phyloP scores from a whole-genome alignment of 805 yeast species.

The Schizosaccharomyces lindneri region DNA sequence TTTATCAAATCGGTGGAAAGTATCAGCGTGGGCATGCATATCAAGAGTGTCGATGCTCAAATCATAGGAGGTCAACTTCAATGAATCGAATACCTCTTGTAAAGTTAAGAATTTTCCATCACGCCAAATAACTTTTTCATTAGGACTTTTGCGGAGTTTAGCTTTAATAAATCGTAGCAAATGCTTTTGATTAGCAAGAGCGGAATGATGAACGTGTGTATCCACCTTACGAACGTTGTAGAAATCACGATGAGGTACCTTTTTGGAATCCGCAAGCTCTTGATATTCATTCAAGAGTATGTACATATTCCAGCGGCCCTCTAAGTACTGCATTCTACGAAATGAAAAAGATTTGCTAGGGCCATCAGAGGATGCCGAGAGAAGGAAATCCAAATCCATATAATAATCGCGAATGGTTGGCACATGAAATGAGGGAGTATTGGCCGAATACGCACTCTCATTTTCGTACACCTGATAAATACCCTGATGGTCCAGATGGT shows the following conservation, averaged over 20 bases:
- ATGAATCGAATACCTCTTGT: constrained; percentile 72
- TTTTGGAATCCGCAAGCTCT: constrained; percentile 66
- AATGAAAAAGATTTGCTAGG: constrained; percentile 93
- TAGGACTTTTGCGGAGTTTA: constrained; percentile 63
- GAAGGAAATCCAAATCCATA: constrained; percentile 50
- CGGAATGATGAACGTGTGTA: constrained; percentile 96
- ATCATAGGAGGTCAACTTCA: constrained; percentile 81
- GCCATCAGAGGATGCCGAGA: constrained; percentile 68
- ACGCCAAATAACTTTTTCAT: constrained; percentile 70
- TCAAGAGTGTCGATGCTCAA: constrained; percentile 87
- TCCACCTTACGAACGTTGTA: constrained; percentile 92
- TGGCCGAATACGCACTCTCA: constrained; percentile 6
- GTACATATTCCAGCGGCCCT: constrained; percentile 90
- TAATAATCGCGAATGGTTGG: constrained; percentile 78
- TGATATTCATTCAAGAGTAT: constrained; percentile 71
- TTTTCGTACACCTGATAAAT: constrained; percentile 37
- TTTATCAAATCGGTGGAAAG: constrained; percentile 93
- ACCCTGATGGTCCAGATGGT: constrained; percentile 31
- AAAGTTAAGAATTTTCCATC: constrained; percentile 74
- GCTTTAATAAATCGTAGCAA: constrained; percentile 79
- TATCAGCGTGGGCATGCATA: constrained; percentile 97
- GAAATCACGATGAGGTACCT: constrained; percentile 90
- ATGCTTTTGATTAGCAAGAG: constrained; percentile 98
- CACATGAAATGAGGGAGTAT: constrained; percentile 25
- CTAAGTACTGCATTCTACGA: constrained; percentile 74